Conservation (phyloP, 495 filamentous ascomycete genomes). For the Aspergillus baeticus region DNA sequence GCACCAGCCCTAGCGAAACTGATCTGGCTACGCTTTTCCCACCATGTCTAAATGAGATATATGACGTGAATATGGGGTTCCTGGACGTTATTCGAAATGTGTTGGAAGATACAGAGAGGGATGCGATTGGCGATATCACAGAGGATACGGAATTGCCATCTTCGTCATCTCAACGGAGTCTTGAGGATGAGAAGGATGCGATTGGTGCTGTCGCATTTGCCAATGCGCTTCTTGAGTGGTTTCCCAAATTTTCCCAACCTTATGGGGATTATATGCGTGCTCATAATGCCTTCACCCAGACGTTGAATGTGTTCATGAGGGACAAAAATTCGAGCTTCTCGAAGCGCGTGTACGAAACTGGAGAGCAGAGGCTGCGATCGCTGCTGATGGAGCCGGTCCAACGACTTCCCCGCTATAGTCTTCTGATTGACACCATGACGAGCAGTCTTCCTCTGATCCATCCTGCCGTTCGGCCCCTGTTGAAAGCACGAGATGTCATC, state of each 20-base stretch:
- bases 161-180: constrained; percentile 30
- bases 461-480: constrained; percentile 72
- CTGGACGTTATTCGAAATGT: constrained; percentile 69
- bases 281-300: constrained; percentile 78
- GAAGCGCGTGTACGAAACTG: constrained; percentile 72
- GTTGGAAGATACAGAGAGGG: constrained; percentile 80
- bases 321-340: constrained; percentile 76
- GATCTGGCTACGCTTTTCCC: constrained; percentile 80
- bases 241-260: constrained; percentile 83
- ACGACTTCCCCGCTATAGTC: constrained; percentile 87
- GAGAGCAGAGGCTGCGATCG: constrained; percentile 90
- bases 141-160: constrained; percentile 50
- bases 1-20: constrained; percentile 69
- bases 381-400: constrained; percentile 96
- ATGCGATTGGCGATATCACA: constrained; percentile 66
- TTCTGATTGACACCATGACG: constrained; percentile 94
- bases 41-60: constrained; percentile 69
- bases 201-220: constrained; percentile 74
- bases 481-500: constrained; percentile 86
- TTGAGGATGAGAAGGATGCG: constrained; percentile 57
- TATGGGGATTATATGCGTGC: constrained; percentile 89
- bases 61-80: constrained; percentile 77
- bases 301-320: constrained; percentile 70
- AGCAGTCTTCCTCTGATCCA: constrained; percentile 79
- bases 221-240: constrained; percentile 78